Base-by-base conservation (phyloP, 2,329 filamentous ascomycete species). In the Triangularia verruculosa region DNA sequence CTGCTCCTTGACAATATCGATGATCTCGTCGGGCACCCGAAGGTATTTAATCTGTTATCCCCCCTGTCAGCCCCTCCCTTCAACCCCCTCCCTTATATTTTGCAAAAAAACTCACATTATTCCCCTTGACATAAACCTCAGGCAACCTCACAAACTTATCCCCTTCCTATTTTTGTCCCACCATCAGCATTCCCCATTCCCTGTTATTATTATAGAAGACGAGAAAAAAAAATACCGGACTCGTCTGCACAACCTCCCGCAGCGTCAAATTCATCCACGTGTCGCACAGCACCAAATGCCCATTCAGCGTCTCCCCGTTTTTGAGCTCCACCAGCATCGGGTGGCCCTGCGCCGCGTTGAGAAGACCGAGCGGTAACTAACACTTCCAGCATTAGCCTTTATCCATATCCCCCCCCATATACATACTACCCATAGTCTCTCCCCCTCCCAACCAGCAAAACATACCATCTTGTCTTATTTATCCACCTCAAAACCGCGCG, bases 191-290 rank as follows among this genome's bases (percentile, higher is more conserved):
- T 39, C 22, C 15, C 13, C n/a, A 24, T 15, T 17, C 20, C 4
- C n/a, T n/a, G n/a, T n/a, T n/a, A n/a, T n/a, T n/a, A n/a, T n/a
- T n/a, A n/a, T n/a, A n/a, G n/a, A n/a, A n/a, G n/a, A 7, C 15
- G 5, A 15, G 22, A 15, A 55, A 27, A 27, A 28, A 20, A 70
- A 82, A 59, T 78, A 90, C 87, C 24, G 94, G 89, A 75, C 90
- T 97, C 17, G 95, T 98, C 79, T 98, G 94, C 34, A 98, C 92
- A 22, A 99, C 96, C 77, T 98, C 95, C 78, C 95, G 96, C 70
- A 99, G 80, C 1, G 94, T 98, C 71, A 99, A 82, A 80, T 99
- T 99, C 95, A 99, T 99, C 93, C 95, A 99, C 57, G 94, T 99
- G 78, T 99, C 95, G 87, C 94, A 99, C 77, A 90, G 92, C 77